Evolutionary conservation across 2,329 filamentous ascomycete genomes (phyloP).

Genomic region (Diplodia corticola): DNA sequence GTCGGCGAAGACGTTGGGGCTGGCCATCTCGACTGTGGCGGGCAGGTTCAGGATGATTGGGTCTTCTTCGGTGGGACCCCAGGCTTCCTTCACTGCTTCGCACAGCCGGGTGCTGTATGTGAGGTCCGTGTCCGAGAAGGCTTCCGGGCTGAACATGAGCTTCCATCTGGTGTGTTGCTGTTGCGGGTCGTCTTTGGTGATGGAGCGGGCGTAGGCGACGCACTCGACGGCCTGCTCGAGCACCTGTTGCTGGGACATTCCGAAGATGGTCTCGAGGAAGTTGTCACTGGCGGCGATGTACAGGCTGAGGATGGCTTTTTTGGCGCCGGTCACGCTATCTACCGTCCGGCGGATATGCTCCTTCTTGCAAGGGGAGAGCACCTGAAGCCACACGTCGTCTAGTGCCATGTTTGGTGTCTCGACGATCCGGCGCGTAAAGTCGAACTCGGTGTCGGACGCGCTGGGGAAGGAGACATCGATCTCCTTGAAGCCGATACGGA

Average conservation of each 20-base stretch:
- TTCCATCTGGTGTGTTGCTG: slow-evolving; percentile 64
- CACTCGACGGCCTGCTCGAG: slow-evolving; percentile 80
- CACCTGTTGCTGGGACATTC: slow-evolving; percentile 77
- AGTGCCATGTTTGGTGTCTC: slow-evolving; percentile 80
- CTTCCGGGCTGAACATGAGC: slow-evolving; percentile 82
- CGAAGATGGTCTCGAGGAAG: slow-evolving; percentile 88
- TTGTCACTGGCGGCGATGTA: slow-evolving; percentile 95
- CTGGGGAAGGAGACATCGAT: slow-evolving; percentile 96
- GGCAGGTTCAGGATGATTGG: slow-evolving; percentile 96
- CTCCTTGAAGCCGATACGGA: slow-evolving; percentile 91
- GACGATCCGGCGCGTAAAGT: slow-evolving; percentile 85
- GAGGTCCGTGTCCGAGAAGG: slow-evolving; percentile 85
- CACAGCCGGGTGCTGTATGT: slow-evolving; percentile 83
- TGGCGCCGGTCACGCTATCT: slow-evolving; percentile 81
- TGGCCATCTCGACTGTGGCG: slow-evolving; percentile 91
- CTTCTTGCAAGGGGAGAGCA: slow-evolving; percentile 85
- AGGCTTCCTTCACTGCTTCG: slow-evolving; percentile 89
- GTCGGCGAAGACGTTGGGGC: slow-evolving; percentile 93
- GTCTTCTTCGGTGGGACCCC: slow-evolving; percentile 76
- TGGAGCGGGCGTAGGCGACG: slow-evolving; percentile 79
- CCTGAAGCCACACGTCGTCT: slow-evolving; percentile 88
- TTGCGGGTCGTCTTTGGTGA: slow-evolving; percentile 76
- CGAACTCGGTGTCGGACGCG: slow-evolving; percentile 90
- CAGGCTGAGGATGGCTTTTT: slow-evolving; percentile 92
- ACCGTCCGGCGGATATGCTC: slow-evolving; percentile 90